Evolutionary conservation across 805 yeast genomes (phyloP), one percentile per base, ranked within the genome.

Genomic region (Candida ascalaphidarum): DNA sequence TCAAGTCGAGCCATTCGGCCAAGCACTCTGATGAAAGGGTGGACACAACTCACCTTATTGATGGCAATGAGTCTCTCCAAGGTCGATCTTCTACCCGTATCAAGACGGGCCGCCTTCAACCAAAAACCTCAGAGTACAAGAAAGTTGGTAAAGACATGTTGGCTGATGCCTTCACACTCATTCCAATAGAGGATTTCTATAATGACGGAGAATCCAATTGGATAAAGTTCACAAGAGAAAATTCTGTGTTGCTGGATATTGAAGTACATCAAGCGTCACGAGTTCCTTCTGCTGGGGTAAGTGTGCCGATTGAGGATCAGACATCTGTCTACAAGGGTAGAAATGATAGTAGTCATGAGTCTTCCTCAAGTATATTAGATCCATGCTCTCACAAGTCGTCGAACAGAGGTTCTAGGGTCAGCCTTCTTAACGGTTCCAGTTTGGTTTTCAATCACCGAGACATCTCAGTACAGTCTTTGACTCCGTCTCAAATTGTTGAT

Each of bases 401-500:
- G 31, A 26, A n/a, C 21, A 25, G 10, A 12, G 11, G 22, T 18
- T 22, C 15, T 17, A 23, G 20, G 30, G 26, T 12, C 17, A 26
- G 9, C 29, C 25, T 23, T 29, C 19, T 10, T 14, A 16, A 23
- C 28, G 20, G 9, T 24, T 35, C 8, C 21, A 26, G 17, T 31
- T 31, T 27, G 27, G 33, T 5, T 35, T 36, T 22, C 38, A 37
- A 14, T 26, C 36, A 10, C 41, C 26, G 29, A 18, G 50, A 48
- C 2, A 39, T 24, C 7, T 51, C 57, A 7, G 26, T 32, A 11
- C 46, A 41, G 20, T 53, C 61, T 4, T 32, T 50, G 15, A 38
- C 50, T 1, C 49, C 64, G 4, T 30, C 50, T 7, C 46, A 50
- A 23, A 35, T 41, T 23, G 50, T 52, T 16, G 39, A 39, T 6